Evolutionary conservation across 163 green algal species (phyloP).

Genomic region (Scenedesmus sp.): DNA sequence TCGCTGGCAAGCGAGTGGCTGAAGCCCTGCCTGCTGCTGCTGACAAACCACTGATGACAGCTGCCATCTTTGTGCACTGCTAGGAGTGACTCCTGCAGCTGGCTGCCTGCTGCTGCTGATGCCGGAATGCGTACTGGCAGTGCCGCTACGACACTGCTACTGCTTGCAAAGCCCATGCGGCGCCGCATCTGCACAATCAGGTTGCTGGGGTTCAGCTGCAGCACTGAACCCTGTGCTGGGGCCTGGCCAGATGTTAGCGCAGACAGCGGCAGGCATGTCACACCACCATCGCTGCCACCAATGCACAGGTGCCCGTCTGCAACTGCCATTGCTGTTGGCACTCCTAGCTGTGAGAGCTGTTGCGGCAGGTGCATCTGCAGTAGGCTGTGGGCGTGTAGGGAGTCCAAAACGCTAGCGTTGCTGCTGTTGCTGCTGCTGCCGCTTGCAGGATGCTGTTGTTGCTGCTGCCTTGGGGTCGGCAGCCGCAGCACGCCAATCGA

Average conservation of each 20-base stretch:
- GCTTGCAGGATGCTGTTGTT: background rate
- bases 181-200: conserved; percentile 52
- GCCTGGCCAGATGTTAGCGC: conserved; percentile 21
- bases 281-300: conserved; percentile 53
- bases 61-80: conserved; percentile 62
- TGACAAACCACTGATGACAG: conserved; percentile 45
- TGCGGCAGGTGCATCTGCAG: conserved; percentile 29
- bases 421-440: background rate
- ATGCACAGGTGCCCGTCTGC: conserved; percentile 53
- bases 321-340: conserved; percentile 51
- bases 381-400: background rate
- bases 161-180: conserved; percentile 59
- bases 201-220: conserved; percentile 41
- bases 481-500: conserved; percentile 30
- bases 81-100: conserved; percentile 33
- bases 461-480: background rate
- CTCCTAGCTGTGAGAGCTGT: conserved; percentile 33
- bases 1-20: conserved; percentile 53
- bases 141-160: conserved; percentile 61
- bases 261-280: conserved; percentile 54
- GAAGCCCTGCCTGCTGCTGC: conserved; percentile 48
- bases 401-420: conserved; percentile 23
- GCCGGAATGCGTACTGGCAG: conserved; percentile 55
- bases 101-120: conserved; percentile 22
- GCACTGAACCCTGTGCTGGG: background rate